These are phyloP conservation scores for Tirmania nivea DNA, from an alignment of 495 filamentous ascomycete species.

Conservation along the genomic window DNA sequence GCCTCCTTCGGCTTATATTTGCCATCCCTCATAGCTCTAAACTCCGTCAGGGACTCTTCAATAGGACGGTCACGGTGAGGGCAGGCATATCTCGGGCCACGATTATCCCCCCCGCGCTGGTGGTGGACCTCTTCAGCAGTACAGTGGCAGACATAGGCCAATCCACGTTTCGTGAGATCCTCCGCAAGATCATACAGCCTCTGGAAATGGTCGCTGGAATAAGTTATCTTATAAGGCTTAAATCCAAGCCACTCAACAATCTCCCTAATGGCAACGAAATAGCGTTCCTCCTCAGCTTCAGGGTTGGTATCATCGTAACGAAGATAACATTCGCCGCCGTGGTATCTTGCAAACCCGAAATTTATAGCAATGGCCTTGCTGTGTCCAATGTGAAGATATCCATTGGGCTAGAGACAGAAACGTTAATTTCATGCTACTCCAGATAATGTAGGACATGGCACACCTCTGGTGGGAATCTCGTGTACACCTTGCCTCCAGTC, in stretches of 20 bases:
- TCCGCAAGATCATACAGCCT: constrained; percentile 72
- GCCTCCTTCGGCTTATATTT: constrained; percentile 75
- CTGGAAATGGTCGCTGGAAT: constrained; percentile 64
- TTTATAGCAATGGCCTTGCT: constrained; percentile 94
- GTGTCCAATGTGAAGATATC: constrained; percentile 73
- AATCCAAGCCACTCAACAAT: constrained; percentile 71
- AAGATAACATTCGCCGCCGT: constrained; percentile 52
- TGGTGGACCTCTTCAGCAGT: constrained; percentile 52
- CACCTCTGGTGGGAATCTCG: constrained; percentile 73
- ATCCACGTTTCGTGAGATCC: constrained; percentile 49
- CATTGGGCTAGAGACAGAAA: constrained; percentile 23
- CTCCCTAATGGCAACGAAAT: constrained; percentile 55
- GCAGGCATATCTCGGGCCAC: constrained; percentile 52
- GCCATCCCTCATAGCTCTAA: constrained; percentile 77
- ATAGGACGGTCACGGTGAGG: constrained; percentile 49
- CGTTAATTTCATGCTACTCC: background rate
- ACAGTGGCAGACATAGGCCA: constrained; percentile 64
- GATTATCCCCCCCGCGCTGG: constrained; percentile 58
- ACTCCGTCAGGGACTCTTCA: constrained; percentile 59
- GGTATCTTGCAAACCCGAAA: constrained; percentile 78
- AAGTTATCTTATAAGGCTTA: constrained; percentile 53
- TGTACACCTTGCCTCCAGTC: constrained; percentile 22
- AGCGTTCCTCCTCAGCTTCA: constrained; percentile 58
- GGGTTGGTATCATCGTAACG: constrained; percentile 73
- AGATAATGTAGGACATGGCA: background rate